These are phyloP conservation scores for Staphylotrichum longicolle DNA, from an alignment of 495 filamentous ascomycete genomes.

Conservation along the genomic window DNA sequence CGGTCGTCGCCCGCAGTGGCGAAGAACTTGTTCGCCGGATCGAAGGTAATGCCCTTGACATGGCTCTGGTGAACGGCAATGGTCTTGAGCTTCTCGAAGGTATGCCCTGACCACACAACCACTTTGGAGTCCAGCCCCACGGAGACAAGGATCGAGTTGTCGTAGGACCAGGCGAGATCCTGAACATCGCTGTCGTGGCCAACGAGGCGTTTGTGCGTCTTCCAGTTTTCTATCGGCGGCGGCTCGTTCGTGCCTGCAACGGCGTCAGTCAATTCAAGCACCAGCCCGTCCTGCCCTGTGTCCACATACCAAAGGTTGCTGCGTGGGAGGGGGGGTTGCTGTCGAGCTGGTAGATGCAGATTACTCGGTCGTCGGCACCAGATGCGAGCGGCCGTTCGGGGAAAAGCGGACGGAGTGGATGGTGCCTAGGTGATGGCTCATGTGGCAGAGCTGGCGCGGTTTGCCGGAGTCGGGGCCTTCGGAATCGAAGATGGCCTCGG, in stretches of 20 bases:
- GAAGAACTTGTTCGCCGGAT: slow-evolving; percentile 98
- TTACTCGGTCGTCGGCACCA: slow-evolving; percentile 96
- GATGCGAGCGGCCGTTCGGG: slow-evolving; percentile 87
- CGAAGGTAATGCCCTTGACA: slow-evolving; percentile 97
- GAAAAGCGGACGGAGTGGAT: slow-evolving; percentile 97
- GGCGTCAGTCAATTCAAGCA: slow-evolving; percentile 24
- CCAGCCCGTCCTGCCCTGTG: not conserved
- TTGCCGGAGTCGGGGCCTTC: slow-evolving; percentile 65
- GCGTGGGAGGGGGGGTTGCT: slow-evolving; percentile 70
- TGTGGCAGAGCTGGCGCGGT: slow-evolving; percentile 90
- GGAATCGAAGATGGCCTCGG: slow-evolving; percentile 82
- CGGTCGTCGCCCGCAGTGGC: slow-evolving; percentile 96
- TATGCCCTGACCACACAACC: slow-evolving; percentile 95
- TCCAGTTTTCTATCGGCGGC: slow-evolving; percentile 94
- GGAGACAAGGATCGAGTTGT: slow-evolving; percentile 92
- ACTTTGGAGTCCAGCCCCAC: slow-evolving; percentile 97
- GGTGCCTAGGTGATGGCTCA: slow-evolving; percentile 97
- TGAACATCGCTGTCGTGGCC: slow-evolving; percentile 99
- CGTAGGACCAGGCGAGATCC: slow-evolving; percentile 94
- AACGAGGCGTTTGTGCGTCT: slow-evolving; percentile 84
- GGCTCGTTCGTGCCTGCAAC: slow-evolving; percentile 77
- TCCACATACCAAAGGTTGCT: slow-evolving; percentile 66
- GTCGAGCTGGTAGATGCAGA: slow-evolving; percentile 92
- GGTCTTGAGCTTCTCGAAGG: slow-evolving; percentile 96
- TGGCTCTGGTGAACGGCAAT: slow-evolving; percentile 89